Evolutionary conservation across 805 yeast genomes (phyloP).

Genomic region (Starmerella sirachaensis): DNA sequence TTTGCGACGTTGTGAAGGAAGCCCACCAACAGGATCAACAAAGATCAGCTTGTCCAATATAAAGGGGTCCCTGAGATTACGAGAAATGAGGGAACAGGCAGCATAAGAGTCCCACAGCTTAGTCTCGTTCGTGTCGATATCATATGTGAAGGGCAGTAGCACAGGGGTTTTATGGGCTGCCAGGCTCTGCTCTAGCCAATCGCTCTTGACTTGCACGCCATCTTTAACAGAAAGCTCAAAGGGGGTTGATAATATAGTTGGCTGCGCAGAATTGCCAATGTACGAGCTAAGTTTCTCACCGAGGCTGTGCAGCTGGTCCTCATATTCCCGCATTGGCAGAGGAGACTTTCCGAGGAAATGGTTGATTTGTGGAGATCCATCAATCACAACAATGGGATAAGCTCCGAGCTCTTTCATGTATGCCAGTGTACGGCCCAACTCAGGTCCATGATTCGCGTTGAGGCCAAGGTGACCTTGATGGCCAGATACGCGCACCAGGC

Average conservation of each 20-base stretch:
- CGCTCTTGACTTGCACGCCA: constrained; percentile 27
- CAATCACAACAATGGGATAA: constrained; percentile 58
- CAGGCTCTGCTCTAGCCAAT: constrained; percentile 34
- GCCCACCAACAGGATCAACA: constrained; percentile 77
- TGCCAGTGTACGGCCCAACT: constrained; percentile 42
- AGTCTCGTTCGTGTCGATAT: constrained; percentile 37
- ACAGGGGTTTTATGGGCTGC: constrained; percentile 37
- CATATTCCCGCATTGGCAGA: constrained; percentile 9
- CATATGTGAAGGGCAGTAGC: constrained; percentile 55
- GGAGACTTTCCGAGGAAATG: constrained; percentile 18
- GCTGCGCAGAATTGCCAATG: constrained; percentile 9
- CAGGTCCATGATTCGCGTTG: constrained; percentile 11
- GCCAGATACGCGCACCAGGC: constrained; percentile 25
- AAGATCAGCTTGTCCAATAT: constrained; percentile 71
- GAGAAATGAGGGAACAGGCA: constrained; percentile 34
- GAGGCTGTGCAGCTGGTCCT: constrained; percentile 10
- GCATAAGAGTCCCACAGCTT: constrained; percentile 32
- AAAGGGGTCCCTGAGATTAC: constrained; percentile 21
- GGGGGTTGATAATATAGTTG: constrained; percentile 29
- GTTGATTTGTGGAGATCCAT: constrained; percentile 29
- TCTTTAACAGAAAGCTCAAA: constrained; percentile 27
- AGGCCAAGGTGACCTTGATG: constrained; percentile 12
- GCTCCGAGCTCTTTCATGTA: constrained; percentile 54
- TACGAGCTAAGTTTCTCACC: constrained; percentile 7
- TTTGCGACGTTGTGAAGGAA: constrained; percentile 73